Evolutionary conservation across 2,329 filamentous ascomycete genomes (phyloP), one percentile per base, ranked within the genome.

Genomic region (Raffaelea ambrosiae): DNA sequence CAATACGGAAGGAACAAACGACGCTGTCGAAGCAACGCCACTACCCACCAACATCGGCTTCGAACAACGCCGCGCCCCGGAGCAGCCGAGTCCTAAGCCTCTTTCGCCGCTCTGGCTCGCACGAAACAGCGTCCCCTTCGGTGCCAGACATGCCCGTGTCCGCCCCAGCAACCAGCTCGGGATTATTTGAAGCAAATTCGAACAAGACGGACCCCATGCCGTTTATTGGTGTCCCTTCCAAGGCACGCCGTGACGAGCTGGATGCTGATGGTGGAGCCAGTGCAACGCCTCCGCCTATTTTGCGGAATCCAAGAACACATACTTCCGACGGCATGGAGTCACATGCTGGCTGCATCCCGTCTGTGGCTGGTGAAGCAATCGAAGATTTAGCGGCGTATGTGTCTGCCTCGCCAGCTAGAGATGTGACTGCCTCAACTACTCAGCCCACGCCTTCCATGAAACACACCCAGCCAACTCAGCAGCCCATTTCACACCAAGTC

Each of bases 211-310:
- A n/a, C 23, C 48, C 18, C 48, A 26, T 38, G 46, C 55, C 48
- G 3, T 40, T 48, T 1, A 65, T 69, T 45, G 70, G 68, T 7
- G 57, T 67, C 33, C 70, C 63, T 9, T 70, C 63, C 9, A 71
- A 63, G 65, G 61, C 61, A 7, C 63, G 60, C 46, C 61, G 67
- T 16, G 60, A 54, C 14, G 60, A 63, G 3, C 49, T 60, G 0
- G 70, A 73, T 4, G 71, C 74, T 10, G 50, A 51, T 2, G 23
- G 13, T 0, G 29, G 67, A 4, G 59, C 64, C 2, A 70, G 76
- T 26, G 72, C 74, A 0, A 80, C 76, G 8, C 76, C 76, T 3
- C 76, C 76, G 4, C 76, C 76, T 2, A 80, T 80, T 44, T 61
- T 72, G 64, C 66, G 75, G 16, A 73, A 70, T 44, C 63, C 55